Percentiles rank a stretch among this genome's conserved stretches.
Conservation (phyloP, 352 stramenopile species). For the Globisporangium apiculatum region DNA sequence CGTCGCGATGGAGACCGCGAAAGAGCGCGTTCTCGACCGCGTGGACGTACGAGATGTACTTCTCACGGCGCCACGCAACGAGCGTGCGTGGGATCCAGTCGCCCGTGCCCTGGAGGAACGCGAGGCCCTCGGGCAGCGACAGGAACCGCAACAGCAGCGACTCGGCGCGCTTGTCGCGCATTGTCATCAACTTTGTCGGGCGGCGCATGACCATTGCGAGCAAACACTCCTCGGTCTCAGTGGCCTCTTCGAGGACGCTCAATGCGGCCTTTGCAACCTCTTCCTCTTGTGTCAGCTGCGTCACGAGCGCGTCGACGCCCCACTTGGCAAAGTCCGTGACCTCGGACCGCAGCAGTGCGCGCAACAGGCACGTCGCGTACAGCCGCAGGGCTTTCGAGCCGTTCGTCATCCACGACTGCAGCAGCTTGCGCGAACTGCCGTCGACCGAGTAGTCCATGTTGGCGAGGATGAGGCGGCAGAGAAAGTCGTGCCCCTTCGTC, state of each 20-base stretch:
- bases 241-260: conserved; percentile 83
- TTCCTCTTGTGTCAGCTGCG: conserved; percentile 79
- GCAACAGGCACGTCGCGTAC: conserved; percentile 80
- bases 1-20: conserved; percentile 75
- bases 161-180: conserved; percentile 75
- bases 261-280: conserved; percentile 81
- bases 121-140: conserved; percentile 66
- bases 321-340: conserved; percentile 86
- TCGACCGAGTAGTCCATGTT: conserved; percentile 88
- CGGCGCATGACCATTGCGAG: conserved; percentile 82
- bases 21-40: conserved; percentile 76
- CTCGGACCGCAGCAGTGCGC: conserved; percentile 73
- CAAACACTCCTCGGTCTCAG: conserved; percentile 76
- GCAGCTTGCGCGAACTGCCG: conserved; percentile 76
- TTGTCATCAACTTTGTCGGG: conserved; percentile 65
- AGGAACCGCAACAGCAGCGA: conserved; percentile 80
- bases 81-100: conserved; percentile 82
- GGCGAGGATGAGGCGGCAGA: conserved; percentile 83
- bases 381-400: conserved; percentile 78
- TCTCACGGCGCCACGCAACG: conserved; percentile 67
- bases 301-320: conserved; percentile 82
- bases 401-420: conserved; percentile 85
- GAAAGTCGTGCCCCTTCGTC: conserved; percentile 82
- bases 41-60: conserved; percentile 83
- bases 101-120: conserved; percentile 71